phyloP scores from a whole-genome alignment of 2,329 filamentous ascomycete genomes.

The Cladophialophora carrionii region DNA sequence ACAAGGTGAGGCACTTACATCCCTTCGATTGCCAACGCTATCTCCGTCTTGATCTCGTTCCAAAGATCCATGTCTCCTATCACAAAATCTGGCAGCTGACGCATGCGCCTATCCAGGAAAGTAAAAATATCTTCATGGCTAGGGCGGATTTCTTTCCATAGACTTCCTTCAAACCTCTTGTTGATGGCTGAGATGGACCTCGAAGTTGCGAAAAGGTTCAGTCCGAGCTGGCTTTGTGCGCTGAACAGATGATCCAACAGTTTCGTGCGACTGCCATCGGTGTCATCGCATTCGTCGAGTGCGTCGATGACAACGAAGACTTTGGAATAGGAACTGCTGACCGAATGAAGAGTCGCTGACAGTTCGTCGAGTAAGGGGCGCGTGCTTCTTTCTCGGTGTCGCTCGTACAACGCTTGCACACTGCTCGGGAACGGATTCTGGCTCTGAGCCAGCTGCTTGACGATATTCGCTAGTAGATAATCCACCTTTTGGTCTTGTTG shows the following conservation, averaged over 20 bases:
- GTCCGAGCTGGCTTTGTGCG: not conserved
- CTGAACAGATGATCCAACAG: not conserved
- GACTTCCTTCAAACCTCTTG: not conserved
- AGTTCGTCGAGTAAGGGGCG: not conserved
- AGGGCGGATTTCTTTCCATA: not conserved
- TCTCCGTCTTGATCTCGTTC: not conserved
- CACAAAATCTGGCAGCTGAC: not conserved
- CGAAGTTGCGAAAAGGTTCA: not conserved
- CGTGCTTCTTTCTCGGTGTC: not conserved
- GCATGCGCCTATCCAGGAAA: not conserved
- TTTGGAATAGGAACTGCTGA: not conserved
- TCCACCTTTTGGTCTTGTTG: conserved; percentile 44
- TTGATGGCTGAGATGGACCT: not conserved
- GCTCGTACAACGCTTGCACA: not conserved
- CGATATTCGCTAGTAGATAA: not conserved
- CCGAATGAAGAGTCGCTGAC: not conserved
- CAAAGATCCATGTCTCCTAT: not conserved
- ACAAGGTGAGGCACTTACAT: not conserved
- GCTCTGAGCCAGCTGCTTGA: not conserved
- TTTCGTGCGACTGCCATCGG: not conserved
- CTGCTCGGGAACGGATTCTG: not conserved
- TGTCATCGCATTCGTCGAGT: not conserved
- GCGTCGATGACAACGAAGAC: not conserved
- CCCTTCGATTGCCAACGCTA: not conserved
- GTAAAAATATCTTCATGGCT: not conserved